Evolutionary conservation across 345 rosid species (phyloP), one percentile per base, ranked within the genome.

Genomic region (Schrenkiella parvula): DNA sequence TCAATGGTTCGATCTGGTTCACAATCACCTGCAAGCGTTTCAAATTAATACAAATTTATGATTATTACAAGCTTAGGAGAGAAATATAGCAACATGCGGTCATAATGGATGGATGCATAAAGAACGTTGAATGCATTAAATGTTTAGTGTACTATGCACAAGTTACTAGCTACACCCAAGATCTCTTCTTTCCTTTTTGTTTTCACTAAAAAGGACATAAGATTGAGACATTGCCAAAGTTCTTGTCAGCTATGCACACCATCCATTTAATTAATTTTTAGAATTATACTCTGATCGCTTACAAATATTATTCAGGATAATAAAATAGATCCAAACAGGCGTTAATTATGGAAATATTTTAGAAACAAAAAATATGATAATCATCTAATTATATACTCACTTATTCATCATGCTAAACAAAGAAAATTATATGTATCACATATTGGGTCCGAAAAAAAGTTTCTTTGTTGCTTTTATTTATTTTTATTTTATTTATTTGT

Each of bases 1-100:
- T 84, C 53, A 95, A 64, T 58, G 93, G 92, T 83, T 95, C 99
- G 1, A 95, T 81, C 41, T 92, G 92, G 71, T 62, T 85, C 78
- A 85, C 41, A 62, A 86, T 68, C 9, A 95, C 83, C 99, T 95
- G 55, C 47, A 32, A 60, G 53, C 29, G 13, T 39, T 50, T 42
- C 15, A 80, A 46, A 34, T 32, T 9, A 25, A 32, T 3, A 70
- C 50, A 47, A 4, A 22, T 17, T 18, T 23, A 25, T 19, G 31
- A 14, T 8, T 19, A 6, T 59, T 28, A 70, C 50, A 47, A 44
- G 26, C 8, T 64, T 39, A 34, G 29, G 6, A 4, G 42, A 46
- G 22, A 38, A 57, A 28, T 7, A 17, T 37, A 23, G 21, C 5
- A 32, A 31, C 5, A 46, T 23, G 17, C 8, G 37, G 57, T 63